Evolutionary conservation across 2,329 filamentous ascomycete genomes (phyloP).

Genomic region (Paraphoma chrysanthemicola): DNA sequence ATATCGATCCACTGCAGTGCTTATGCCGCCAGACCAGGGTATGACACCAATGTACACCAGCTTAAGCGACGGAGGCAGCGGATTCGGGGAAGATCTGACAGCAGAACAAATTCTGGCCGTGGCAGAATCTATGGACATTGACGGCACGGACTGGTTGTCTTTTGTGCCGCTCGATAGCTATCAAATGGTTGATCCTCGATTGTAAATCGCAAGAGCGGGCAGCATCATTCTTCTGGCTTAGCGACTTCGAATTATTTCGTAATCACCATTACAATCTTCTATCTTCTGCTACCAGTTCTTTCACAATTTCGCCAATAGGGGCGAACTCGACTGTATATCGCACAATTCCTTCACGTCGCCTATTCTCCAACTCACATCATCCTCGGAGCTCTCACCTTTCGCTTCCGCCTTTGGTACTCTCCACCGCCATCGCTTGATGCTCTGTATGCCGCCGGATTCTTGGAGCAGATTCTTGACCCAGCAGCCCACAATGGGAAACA

Average conservation of each 20-base stretch:
- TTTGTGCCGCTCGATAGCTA: slow-evolving; percentile 55
- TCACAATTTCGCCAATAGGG: slow-evolving; percentile 23
- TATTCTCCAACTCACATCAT: slow-evolving; percentile 58
- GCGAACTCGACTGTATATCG: slow-evolving; percentile 19
- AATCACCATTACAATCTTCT: not conserved
- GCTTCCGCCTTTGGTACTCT: slow-evolving; percentile 44
- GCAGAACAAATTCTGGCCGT: slow-evolving; percentile 57
- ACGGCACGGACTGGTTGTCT: slow-evolving; percentile 56
- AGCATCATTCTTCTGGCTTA: not conserved
- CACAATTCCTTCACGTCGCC: slow-evolving; percentile 41
- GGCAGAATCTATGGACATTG: slow-evolving; percentile 55
- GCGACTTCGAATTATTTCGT: too few species aligned
- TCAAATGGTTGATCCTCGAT: slow-evolving; percentile 21
- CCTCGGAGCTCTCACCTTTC: slow-evolving; percentile 49
- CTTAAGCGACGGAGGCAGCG: slow-evolving; percentile 31
- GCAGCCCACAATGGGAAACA: slow-evolving; percentile 66
- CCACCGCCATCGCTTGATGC: slow-evolving; percentile 60
- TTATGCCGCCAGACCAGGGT: slow-evolving; percentile 15
- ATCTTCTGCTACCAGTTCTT: too few species aligned
- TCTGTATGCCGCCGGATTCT: slow-evolving; percentile 50
- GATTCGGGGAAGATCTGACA: slow-evolving; percentile 49
- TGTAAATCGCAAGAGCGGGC: not conserved
- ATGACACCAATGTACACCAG: slow-evolving; percentile 21
- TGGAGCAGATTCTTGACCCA: slow-evolving; percentile 60
- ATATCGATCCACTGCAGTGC: slow-evolving; percentile 8